Percentiles rank a stretch among this genome's conserved stretches.
Evolutionary conservation across 352 stramenopile species (phyloP).

Genomic region (Phytopythium ostracodes): DNA sequence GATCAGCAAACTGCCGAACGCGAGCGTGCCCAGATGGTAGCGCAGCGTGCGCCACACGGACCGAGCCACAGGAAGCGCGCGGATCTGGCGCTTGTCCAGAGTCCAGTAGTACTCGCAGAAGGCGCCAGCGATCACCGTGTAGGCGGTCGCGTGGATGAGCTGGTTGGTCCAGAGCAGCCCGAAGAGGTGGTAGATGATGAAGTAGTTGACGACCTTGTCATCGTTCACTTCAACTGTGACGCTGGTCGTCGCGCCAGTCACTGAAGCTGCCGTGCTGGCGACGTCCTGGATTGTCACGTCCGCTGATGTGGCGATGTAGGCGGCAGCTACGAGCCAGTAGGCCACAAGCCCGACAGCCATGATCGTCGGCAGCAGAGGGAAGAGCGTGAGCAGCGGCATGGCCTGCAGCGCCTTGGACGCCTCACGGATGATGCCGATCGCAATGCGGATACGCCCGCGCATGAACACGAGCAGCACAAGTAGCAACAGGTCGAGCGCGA

Average conservation of each 20-base stretch:
- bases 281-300: constrained; percentile 49
- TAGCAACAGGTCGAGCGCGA: constrained; percentile 51
- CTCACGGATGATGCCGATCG: constrained; percentile 85
- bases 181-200: constrained; percentile 85
- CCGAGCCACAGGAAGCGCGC: constrained; percentile 39
- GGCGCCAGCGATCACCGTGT: constrained; percentile 70
- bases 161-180: constrained; percentile 82
- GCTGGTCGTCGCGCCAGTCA: constrained; percentile 17
- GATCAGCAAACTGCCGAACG: constrained; percentile 86
- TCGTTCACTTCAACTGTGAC: constrained; percentile 40
- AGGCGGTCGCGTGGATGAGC: constrained; percentile 77
- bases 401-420: constrained; percentile 70
- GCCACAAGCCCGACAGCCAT: constrained; percentile 62
- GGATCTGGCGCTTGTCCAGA: constrained; percentile 59
- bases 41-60: constrained; percentile 64
- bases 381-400: constrained; percentile 78
- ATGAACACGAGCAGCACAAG: constrained; percentile 77
- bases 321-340: constrained; percentile 74
- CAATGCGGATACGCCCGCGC: constrained; percentile 77
- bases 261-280: constrained; percentile 15
- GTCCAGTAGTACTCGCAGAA: constrained; percentile 90
- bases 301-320: constrained; percentile 75
- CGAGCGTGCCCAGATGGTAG: constrained; percentile 83
- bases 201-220: constrained; percentile 68
- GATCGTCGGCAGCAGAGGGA: constrained; percentile 65